Percentiles rank a stretch among this genome's conserved stretches.
phyloP scores from a whole-genome alignment of 2,329 filamentous ascomycete genomes.

The Aspergillus sp. region DNA sequence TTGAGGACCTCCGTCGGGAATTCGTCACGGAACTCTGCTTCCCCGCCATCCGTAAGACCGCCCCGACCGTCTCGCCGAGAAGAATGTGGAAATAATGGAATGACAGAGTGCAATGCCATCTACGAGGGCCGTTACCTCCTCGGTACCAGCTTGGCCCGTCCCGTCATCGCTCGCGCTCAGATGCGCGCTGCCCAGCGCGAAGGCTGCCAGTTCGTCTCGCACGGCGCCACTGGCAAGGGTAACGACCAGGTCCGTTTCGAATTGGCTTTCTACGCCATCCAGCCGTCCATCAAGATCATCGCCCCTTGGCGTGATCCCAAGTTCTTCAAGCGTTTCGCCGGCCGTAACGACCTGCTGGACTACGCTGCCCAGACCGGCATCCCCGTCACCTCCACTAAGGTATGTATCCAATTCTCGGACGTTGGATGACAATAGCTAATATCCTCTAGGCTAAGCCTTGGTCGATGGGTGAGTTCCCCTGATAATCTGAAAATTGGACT shows the following conservation, averaged over 20 bases:
- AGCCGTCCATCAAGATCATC: slow-evolving; percentile 50
- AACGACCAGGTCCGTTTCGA: slow-evolving; percentile 53
- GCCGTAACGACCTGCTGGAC: slow-evolving; percentile 50
- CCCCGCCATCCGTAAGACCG: slow-evolving; percentile 58
- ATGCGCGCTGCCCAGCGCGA: slow-evolving; percentile 41
- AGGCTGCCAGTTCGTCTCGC: slow-evolving; percentile 44
- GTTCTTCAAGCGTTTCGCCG: slow-evolving; percentile 50
- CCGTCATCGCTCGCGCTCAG: slow-evolving; percentile 50
- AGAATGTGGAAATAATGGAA: slow-evolving; percentile 2
- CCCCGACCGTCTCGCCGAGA: slow-evolving; percentile 21
- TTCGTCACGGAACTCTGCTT: slow-evolving; percentile 81
- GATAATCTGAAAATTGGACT: background rate
- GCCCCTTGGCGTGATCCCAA: slow-evolving; percentile 50
- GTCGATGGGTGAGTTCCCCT: slow-evolving; percentile 62
- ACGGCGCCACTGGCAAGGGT: slow-evolving; percentile 50
- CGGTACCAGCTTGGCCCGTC: slow-evolving; percentile 47
- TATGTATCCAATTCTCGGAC: slow-evolving; percentile 1
- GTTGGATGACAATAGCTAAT: slow-evolving; percentile 1
- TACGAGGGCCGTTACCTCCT: slow-evolving; percentile 67
- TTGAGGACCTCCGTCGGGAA: slow-evolving; percentile 66
- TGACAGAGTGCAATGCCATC: slow-evolving; percentile 54
- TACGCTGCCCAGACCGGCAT: slow-evolving; percentile 49
- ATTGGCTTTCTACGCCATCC: slow-evolving; percentile 50
- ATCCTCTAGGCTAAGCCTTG: slow-evolving; percentile 41
- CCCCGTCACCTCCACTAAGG: slow-evolving; percentile 49